Base-by-base conservation (phyloP, 179 eudicot genomes). In the Patellifolia procumbens region DNA sequence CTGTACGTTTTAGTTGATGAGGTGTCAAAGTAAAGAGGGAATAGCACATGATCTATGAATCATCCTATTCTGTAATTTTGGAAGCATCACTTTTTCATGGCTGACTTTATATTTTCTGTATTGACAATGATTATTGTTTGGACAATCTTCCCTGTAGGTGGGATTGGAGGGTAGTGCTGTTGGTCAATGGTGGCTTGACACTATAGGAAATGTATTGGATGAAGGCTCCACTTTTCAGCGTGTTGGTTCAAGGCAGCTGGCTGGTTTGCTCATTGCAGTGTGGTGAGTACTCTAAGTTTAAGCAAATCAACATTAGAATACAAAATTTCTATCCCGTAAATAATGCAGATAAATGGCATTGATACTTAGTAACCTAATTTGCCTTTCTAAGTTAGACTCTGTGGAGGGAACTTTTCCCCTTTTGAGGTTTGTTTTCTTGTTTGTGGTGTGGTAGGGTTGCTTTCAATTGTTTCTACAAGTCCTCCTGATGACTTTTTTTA, bases 151-250 rank as follows among this genome's bases (percentile, higher is more conserved):
- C 67, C 55, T 70, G 62, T 70, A 95, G 97, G 92, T 95, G 75
- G 99, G 99, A 80, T 88, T 95, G 81, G 99, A 93, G 83, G 97
- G 99, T 34, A 95, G 97, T 88, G 46, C 92, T 78, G 92, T 90
- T 74, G 99, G 99, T 75, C 99, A 93, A 80, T 93, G 92, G 97
- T 95, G 99, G 99, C 87, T 93, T 68, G 97, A 95, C 28, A 86
- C 88, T 84, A 88, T 95, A 61, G 99, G 92, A 19, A 88, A 74
- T 78, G 84, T 89, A 32, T 88, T 95, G 88, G 97, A 86, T 75
- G 97, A 92, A 85, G 97, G 95, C 51, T 85, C 92, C 64, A 95
- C 91, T 80, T 95, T 91, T 85, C 84, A 85, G 73, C 93, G 97
- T 58, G 89, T 91, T 75, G 99, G 99, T 80, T 95, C 94, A 58